Conservation (phyloP, 2,329 filamentous ascomycete genomes). For the Penicillium italicum region DNA sequence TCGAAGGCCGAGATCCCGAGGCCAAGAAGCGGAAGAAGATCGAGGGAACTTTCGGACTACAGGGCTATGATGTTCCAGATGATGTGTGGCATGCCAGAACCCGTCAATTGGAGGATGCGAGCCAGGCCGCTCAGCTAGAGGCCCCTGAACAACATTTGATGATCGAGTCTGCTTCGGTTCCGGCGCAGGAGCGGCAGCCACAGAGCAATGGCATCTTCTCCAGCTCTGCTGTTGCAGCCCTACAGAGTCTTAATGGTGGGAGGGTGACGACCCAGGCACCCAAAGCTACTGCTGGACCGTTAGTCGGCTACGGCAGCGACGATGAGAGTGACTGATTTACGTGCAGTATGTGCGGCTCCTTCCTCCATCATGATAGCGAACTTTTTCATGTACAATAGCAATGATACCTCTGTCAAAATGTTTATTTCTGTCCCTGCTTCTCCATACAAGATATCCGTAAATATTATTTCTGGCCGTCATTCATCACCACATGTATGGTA, state of each 20-base stretch:
- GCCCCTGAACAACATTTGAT: slow-evolving; percentile 44
- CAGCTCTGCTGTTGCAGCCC: slow-evolving; percentile 72
- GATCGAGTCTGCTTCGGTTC: slow-evolving; percentile 45
- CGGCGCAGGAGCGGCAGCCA: slow-evolving; percentile 23
- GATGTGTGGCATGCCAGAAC: slow-evolving; percentile 88
- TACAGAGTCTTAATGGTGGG: slow-evolving; percentile 56
- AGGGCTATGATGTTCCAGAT: slow-evolving; percentile 91
- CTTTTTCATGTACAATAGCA: slow-evolving; percentile 33
- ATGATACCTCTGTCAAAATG: slow-evolving; percentile 30
- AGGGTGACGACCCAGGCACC: slow-evolving; percentile 43
- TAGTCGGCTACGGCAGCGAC: slow-evolving; percentile 89
- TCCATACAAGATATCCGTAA: slow-evolving; percentile 9
- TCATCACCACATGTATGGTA: slow-evolving; percentile 19
- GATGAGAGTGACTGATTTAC: slow-evolving; percentile 63
- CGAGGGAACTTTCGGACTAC: slow-evolving; percentile 80
- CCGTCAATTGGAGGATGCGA: slow-evolving; percentile 62
- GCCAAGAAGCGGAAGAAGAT: slow-evolving; percentile 84
- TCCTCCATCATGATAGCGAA: slow-evolving; percentile 11
- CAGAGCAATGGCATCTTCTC: slow-evolving; percentile 69
- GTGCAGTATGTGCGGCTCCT: not conserved
- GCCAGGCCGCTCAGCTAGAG: slow-evolving; percentile 57
- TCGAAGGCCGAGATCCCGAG: slow-evolving; percentile 86
- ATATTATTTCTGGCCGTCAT: slow-evolving; percentile 9
- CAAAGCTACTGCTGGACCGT: slow-evolving; percentile 55
- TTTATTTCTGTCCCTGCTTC: slow-evolving; percentile 5